Evolutionary conservation across 352 stramenopile genomes (phyloP).

Genomic region (Phytophthora tubulina): DNA sequence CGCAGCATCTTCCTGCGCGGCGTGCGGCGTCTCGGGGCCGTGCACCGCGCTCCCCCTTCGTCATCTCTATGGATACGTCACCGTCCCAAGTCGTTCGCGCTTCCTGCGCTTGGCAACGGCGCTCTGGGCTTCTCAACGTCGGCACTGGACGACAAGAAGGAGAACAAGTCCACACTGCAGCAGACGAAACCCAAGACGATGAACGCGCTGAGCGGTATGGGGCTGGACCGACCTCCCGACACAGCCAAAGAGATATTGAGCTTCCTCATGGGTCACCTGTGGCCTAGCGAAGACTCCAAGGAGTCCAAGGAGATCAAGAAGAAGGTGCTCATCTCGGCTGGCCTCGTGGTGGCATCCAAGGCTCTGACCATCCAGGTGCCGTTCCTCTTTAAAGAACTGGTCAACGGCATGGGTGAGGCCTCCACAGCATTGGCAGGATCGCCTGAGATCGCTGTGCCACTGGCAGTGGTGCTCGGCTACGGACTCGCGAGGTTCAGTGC

Average conservation of each 20-base stretch:
- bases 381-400: slow-evolving; percentile 98
- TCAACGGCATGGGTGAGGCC: slow-evolving; percentile 82
- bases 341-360: slow-evolving; percentile 92
- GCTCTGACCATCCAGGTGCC: slow-evolving; percentile 95
- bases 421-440: slow-evolving; percentile 44
- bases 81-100: slow-evolving; percentile 7
- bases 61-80: slow-evolving; percentile 3
- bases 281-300: slow-evolving; percentile 63
- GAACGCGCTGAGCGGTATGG: slow-evolving; percentile 38
- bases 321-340: slow-evolving; percentile 84
- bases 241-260: slow-evolving; percentile 68
- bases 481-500: slow-evolving; percentile 92
- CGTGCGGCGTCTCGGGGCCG: slow-evolving; percentile 41
- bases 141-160: slow-evolving; percentile 36
- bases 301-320: slow-evolving; percentile 79
- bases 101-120: slow-evolving; percentile 31
- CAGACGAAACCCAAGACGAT: slow-evolving; percentile 17
- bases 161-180: slow-evolving; percentile 8
- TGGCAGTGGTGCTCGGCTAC: slow-evolving; percentile 95
- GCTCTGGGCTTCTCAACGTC: slow-evolving; percentile 50
- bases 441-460: slow-evolving; percentile 60
- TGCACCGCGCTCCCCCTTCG: slow-evolving; percentile 10
- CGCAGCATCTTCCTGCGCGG: slow-evolving; percentile 54
- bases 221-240: slow-evolving; percentile 40
- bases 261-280: slow-evolving; percentile 71